phyloP scores from a whole-genome alignment of 306 rosid species.

The Acacia melanoxylon region DNA sequence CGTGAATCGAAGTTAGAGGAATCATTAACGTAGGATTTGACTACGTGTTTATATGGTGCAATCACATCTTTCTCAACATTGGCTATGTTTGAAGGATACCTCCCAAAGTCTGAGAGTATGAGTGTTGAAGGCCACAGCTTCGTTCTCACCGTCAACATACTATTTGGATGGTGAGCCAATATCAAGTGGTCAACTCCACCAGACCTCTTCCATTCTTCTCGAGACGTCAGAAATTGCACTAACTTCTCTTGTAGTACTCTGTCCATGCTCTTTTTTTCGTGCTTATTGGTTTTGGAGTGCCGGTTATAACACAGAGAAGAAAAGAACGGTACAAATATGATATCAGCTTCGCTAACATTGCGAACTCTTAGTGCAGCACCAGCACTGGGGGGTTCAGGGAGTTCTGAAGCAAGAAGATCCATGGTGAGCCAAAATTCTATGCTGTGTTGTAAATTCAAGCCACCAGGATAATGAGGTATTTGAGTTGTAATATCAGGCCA shows the following conservation, averaged over 20 bases:
- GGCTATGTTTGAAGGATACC: constrained; percentile 71
- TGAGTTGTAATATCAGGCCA: constrained; percentile 67
- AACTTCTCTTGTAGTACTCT: constrained; percentile 54
- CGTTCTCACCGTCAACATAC: constrained; percentile 66
- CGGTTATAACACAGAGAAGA: constrained; percentile 74
- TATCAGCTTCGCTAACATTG: constrained; percentile 70
- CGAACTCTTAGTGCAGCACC: constrained; percentile 52
- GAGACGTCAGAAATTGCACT: constrained; percentile 52
- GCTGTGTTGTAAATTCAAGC: constrained; percentile 78
- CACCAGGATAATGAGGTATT: constrained; percentile 72
- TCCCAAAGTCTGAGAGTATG: constrained; percentile 80
- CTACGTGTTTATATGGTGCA: constrained; percentile 79
- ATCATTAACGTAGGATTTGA: constrained; percentile 52
- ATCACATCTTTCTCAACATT: constrained; percentile 80
- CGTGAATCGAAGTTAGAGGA: constrained; percentile 61
- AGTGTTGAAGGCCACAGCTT: constrained; percentile 75
- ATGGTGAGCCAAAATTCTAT: constrained; percentile 82
- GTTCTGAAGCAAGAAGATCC: constrained; percentile 74
- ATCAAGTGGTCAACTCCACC: constrained; percentile 77
- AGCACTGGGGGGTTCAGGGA: constrained; percentile 45
- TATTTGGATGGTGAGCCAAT: constrained; percentile 87
- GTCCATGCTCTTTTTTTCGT: constrained; percentile 47
- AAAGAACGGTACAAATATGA: constrained; percentile 74
- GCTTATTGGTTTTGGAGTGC: constrained; percentile 37
- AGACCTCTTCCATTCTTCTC: constrained; percentile 69